A percentile compares a stretch with the other conserved stretches of the same genome.
These are phyloP conservation scores for Pinguiococcus pyrenoidosus DNA, from an alignment of 108 stramenopile species.

Conservation along the genomic window DNA sequence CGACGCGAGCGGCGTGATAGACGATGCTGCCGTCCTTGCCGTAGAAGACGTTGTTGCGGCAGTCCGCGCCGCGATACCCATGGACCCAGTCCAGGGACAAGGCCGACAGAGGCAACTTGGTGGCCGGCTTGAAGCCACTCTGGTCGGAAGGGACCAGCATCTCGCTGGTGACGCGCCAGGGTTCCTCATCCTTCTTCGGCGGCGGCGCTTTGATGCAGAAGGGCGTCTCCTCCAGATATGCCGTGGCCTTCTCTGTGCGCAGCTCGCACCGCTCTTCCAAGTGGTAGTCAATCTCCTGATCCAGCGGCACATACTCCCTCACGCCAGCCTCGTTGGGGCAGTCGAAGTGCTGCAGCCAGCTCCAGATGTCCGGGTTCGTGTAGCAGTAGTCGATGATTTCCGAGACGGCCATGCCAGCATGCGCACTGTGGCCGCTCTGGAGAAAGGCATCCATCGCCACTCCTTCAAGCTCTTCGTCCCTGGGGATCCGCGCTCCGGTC, in stretches of 20 bases:
- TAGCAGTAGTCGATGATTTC: constrained; percentile 28
- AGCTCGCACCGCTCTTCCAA: no score
- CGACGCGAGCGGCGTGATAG: constrained; percentile 15
- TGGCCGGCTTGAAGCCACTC: no score
- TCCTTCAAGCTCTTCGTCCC: constrained; percentile 30
- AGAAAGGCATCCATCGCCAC: constrained; percentile 28
- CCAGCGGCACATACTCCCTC: no score
- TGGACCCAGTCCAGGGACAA: constrained; percentile 36
- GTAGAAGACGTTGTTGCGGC: constrained; percentile 39
- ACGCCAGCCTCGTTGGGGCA: constrained; percentile 25
- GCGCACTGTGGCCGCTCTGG: not conserved
- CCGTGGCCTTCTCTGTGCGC: no score
- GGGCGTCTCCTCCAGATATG: no score
- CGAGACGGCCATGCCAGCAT: constrained; percentile 2
- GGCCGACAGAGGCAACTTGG: constrained; percentile 2
- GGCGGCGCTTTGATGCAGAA: no score
- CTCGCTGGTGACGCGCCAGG: no score
- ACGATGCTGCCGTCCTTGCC: constrained; percentile 24
- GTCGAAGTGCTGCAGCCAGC: constrained; percentile 42
- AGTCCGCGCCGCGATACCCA: constrained; percentile 31
- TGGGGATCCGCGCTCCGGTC: constrained; percentile 17
- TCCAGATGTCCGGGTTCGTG: constrained; percentile 24
- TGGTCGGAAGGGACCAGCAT: no score
- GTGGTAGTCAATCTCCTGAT: no score
- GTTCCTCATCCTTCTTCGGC: no score